phyloP scores from a whole-genome alignment of 108 stramenopile genomes.

The Cyclotella baltica region DNA sequence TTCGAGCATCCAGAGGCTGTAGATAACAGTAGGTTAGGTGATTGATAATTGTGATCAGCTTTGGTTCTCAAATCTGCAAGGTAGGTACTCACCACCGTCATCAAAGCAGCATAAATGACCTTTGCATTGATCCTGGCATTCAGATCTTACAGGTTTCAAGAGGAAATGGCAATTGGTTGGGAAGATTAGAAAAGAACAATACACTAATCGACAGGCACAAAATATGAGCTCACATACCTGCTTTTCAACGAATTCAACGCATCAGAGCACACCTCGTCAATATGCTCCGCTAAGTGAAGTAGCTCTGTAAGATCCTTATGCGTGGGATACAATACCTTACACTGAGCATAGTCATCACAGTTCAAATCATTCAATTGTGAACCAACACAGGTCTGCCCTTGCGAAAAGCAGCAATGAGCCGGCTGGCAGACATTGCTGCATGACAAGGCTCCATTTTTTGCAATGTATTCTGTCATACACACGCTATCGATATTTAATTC shows the following conservation, averaged over 20 bases:
- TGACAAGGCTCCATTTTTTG: slow-evolving; percentile 40
- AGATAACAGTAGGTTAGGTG: background rate
- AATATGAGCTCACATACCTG: too few relatives aligned
- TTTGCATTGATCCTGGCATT: slow-evolving; percentile 34
- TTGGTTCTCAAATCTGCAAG: too few relatives aligned
- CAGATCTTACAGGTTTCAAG: slow-evolving; percentile 30
- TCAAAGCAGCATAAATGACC: slow-evolving; percentile 45
- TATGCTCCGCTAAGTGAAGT: slow-evolving; percentile 30
- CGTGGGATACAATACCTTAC: slow-evolving; percentile 39
- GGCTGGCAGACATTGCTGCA: slow-evolving; percentile 50
- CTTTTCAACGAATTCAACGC: slow-evolving; percentile 13
- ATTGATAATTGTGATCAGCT: too few relatives aligned
- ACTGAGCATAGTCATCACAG: slow-evolving; percentile 30
- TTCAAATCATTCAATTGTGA: slow-evolving; percentile 34
- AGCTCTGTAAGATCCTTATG: slow-evolving; percentile 13
- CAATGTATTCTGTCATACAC: slow-evolving; percentile 41
- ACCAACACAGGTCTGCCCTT: slow-evolving; percentile 28
- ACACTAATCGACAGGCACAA: too few relatives aligned
- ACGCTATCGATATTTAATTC: slow-evolving; percentile 27
- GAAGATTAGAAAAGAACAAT: too few relatives aligned
- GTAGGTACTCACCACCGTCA: slow-evolving; percentile 32
- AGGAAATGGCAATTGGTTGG: too few relatives aligned
- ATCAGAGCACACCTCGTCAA: slow-evolving; percentile 33
- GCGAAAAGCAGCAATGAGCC: slow-evolving; percentile 49
- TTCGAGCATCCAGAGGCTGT: slow-evolving; percentile 33